Percentiles rank a stretch among this genome's conserved stretches.
These are phyloP conservation scores for Tricholoma furcatifolium DNA, from an alignment of 768 basidiomycete genomes.

Conservation along the genomic window DNA sequence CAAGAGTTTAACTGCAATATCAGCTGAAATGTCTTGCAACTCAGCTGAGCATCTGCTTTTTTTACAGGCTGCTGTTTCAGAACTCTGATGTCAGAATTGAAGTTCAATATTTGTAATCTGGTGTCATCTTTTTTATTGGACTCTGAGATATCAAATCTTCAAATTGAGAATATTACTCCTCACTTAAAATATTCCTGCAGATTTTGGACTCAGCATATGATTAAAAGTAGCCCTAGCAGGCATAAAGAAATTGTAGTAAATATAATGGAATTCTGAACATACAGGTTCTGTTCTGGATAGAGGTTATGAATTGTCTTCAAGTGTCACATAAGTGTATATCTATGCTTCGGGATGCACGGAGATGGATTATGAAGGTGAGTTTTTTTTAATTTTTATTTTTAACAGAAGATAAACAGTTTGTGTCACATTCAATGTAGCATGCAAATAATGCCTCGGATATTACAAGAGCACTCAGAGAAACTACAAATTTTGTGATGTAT, in stretches of 20 bases:
- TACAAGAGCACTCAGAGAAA: constrained; percentile 2
- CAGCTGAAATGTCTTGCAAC: not conserved
- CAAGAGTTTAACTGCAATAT: not conserved
- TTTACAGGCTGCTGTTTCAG: not conserved
- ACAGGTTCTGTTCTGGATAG: not conserved
- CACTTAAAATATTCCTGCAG: not conserved
- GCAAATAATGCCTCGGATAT: not conserved
- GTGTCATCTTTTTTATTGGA: not conserved
- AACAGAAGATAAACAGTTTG: too few relatives aligned
- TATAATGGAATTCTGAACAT: not conserved
- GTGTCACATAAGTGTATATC: not conserved
- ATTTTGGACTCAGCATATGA: not conserved
- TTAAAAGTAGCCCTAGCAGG: not conserved
- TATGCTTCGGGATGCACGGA: not conserved
- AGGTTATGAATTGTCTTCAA: not conserved
- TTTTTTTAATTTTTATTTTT: not conserved
- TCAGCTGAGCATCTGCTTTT: not conserved
- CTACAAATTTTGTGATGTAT: constrained; percentile 13
- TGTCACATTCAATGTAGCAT: not conserved
- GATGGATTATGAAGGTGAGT: not conserved
- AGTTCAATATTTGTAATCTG: not conserved
- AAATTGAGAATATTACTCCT: not conserved
- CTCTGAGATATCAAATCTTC: not conserved
- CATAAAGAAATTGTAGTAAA: not conserved
- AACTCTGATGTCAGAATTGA: not conserved